Evolutionary conservation across 805 yeast genomes (phyloP), one percentile per base, ranked within the genome.

Genomic region (Starmerella sirachaensis): DNA sequence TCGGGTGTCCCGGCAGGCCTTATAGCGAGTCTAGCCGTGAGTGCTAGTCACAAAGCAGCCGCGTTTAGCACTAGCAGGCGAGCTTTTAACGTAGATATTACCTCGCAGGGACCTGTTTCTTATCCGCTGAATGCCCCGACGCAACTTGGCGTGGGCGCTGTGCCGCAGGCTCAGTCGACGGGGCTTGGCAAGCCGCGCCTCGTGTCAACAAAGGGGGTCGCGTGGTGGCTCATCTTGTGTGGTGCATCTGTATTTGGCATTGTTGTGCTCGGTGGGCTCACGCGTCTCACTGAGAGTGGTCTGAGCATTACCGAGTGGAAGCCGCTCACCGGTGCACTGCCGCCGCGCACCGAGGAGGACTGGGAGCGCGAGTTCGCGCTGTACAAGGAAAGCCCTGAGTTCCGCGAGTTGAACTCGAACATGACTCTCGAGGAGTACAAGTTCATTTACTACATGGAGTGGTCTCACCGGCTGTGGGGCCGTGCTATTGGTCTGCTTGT

Each of bases 241-340:
- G 80, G 96, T 1, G 78, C 80, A 0, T 63, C 91, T 12, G 94
- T 91, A 1, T 91, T 91, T 59, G 95, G 93, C 24, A 91, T 91
- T 44, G 97, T 91, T 12, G 76, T 91, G n/a, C 66, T 91, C 5
- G 99, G 98, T 31, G 99, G 99, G 1, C 66, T 91, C 31, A 91
- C 98, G 0, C 71, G 99, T 52, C 67, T 91, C 31, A 91, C 98
- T 0, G 99, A 91, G 55, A 82, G 94, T 0, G 99, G 98, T 0
- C 65, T 91, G 31, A 80, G 94, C 33, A 91, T 91, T 57, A 91
- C 97, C 1, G 98, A 91, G 56, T 91, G 99, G 99, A 83, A 77
- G 57, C 99, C 99, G 1, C 85, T 91, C 19, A 84, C 98, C 0
- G 99, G 99, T 32, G 64, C 93, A 1, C 59, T 91, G 11, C 99